Base-by-base conservation (phyloP, 2,329 filamentous ascomycete species). In the Colletotrichum salicis region DNA sequence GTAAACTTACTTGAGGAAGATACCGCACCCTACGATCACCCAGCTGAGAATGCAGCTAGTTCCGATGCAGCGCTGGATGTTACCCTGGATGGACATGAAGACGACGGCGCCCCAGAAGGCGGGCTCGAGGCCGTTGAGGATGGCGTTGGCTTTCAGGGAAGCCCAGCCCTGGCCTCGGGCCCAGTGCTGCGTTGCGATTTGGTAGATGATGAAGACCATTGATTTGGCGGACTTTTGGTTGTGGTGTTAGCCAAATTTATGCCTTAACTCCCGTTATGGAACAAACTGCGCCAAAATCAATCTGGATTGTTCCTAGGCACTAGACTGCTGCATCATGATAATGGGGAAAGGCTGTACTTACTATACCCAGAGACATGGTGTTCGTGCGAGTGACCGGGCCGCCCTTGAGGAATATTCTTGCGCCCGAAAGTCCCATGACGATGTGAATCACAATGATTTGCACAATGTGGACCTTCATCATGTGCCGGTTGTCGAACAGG, bases 201-300 rank as follows among this genome's bases (percentile, higher is more conserved):
- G 79, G 72, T 85, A 85, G 5, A 70, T 51, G 67, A 85, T 77
- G 56, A 85, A 75, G 51, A 83, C 70, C 24, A 84, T 74, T 2
- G 81, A 82, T 75, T 84, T 84, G 19, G 78, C 76, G 48, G 73
- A 74, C 79, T 80, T 0, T 51, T 29, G 11, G 5, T 52, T 41
- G 13, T 19, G 4, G 24, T n/a, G 41, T 48, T 48, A n/a, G 10
- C 2, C 10, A 2, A 35, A n/a, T 37, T 1, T 1, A 19, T 19
- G 7, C 13, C 6, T 19, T 19, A 6, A 19, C 19, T 41, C 1
- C 4, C 2, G 2, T 41, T 15, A 19, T 41, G 3, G 37, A 2
- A 41, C 1, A 5, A 37, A 15, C 12, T 37, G 11, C 12, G 11
- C 35, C 35, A 41, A 15, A 41, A 6, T 41, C 7, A 2, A 19